These are phyloP conservation scores for Tylopilus plumbeoviolaceoides DNA, from an alignment of 768 basidiomycete genomes.

Conservation along the genomic window DNA sequence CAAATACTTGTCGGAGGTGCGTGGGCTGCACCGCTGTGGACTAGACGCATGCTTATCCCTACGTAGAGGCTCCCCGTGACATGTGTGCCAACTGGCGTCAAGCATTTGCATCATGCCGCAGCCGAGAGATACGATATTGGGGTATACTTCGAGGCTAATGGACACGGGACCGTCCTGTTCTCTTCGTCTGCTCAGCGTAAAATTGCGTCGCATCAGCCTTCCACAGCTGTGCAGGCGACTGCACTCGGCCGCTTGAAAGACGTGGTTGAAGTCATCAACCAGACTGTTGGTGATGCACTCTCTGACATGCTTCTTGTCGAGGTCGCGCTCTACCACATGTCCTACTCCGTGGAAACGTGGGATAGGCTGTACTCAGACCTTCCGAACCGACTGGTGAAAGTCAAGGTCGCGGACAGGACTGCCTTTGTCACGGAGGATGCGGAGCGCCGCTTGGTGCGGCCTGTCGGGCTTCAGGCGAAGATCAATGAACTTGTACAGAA, in stretches of 20 bases:
- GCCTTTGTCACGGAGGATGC: conserved; percentile 91
- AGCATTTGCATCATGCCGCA: conserved; percentile 96
- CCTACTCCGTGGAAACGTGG: conserved; percentile 84
- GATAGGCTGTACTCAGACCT: conserved; percentile 90
- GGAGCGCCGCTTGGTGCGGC: conserved; percentile 81
- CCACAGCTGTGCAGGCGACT: conserved; percentile 77
- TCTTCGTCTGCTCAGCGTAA: conserved; percentile 66
- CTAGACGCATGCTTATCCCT: conserved; percentile 5
- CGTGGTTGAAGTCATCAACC: conserved; percentile 86
- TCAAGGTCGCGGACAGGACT: conserved; percentile 76
- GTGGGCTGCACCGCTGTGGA: conserved; percentile 16
- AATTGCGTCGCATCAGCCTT: conserved; percentile 62
- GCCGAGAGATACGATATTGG: conserved; percentile 88
- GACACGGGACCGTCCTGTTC: conserved; percentile 96
- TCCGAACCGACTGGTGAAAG: conserved; percentile 93
- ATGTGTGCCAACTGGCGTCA: conserved; percentile 95
- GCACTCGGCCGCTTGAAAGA: conserved; percentile 74
- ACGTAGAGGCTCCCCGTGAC: conserved; percentile 84
- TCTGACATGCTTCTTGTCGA: conserved; percentile 97
- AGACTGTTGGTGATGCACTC: conserved; percentile 96
- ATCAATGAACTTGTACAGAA: conserved; percentile 82
- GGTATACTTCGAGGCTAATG: conserved; percentile 99
- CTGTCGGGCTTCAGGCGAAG: conserved; percentile 71
- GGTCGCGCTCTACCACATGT: conserved; percentile 82
- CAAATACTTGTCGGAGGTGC: conserved; percentile 79